Base-by-base conservation (phyloP, 257 asterid genomes). In the Linderniella brevidens region DNA sequence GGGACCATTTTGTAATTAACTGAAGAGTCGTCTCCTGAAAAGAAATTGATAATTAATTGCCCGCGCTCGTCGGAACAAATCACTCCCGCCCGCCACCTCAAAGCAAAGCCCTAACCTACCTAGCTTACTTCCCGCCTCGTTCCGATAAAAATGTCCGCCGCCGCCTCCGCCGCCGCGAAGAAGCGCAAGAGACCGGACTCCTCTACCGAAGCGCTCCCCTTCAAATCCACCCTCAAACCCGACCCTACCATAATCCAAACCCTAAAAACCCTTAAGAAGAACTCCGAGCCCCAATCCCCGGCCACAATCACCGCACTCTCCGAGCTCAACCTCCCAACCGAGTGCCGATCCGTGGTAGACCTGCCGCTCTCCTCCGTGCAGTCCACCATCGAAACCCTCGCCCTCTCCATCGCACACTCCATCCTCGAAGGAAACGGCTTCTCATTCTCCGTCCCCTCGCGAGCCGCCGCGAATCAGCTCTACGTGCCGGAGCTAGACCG, bases 401-500 rank as follows among this genome's bases (percentile, higher is more conserved):
- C 75, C 9, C 77, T 81, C 65, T 54, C 67, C 10, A 66, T 85
- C 50, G 70, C 93, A 0, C 92, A 67, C 63, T 85, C 96, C 13
- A 81, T 85, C 55, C 86, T 81, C 75, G 17, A 82, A 58, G 88
- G 88, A 4, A 35, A 65, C 56, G 93, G 93, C 8, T 76, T 86
- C 68, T 67, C 92, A 53, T 74, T 69, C 67, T 59, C 79, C 29
- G 86, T 78, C 45, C 96, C 94, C 18, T 86, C 96, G 17, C 92
- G 94, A 63, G 63, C 94, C 65, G 53, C 92, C 62, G 77, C 78
- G 15, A 86, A 86, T 61, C 93, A 81, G 64, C 88, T 85, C 46
- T 85, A 81, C 63, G 85, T 81, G 45, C 85, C 96, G 13, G 96
- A 81, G 56, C 88, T 85, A 45, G 93, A 85, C 46, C 93, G 96